Conservation (phyloP, 129 eudicot genomes). For the Tagetes erecta region DNA sequence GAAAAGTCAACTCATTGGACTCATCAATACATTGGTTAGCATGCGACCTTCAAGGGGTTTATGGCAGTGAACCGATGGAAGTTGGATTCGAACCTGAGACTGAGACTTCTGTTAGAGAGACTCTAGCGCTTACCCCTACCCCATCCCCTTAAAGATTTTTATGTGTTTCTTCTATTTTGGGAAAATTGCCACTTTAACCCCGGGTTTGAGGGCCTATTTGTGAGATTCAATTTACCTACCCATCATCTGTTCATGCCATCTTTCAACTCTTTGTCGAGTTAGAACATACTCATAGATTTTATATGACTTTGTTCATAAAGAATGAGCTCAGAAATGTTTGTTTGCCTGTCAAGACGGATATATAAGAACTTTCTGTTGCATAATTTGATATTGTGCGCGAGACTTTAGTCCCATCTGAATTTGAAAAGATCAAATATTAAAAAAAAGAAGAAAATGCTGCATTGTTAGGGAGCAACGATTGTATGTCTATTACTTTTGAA, state of each 20-base stretch:
- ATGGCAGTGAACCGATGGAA: neutral
- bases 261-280: neutral
- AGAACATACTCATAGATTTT: neutral
- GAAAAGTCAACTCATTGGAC: too few relatives aligned
- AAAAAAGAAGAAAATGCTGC: neutral
- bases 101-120: neutral
- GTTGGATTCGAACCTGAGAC: neutral
- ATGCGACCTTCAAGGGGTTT: slow-evolving; percentile 1
- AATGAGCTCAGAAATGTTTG: slow-evolving; percentile 4
- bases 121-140: neutral
- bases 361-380: slow-evolving; percentile 6
- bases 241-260: neutral
- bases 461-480: neutral
- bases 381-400: neutral
- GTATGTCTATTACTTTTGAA: neutral
- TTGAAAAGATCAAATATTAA: neutral
- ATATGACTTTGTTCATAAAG: neutral
- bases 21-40: neutral
- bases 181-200: slow-evolving; percentile 10
- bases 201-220: neutral
- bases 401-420: neutral
- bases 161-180: neutral
- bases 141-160: neutral
- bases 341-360: neutral
- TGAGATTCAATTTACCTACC: slow-evolving; percentile 1